Evolutionary conservation across 306 rosid genomes (phyloP).

Genomic region (Pyrus pyrifolia): DNA sequence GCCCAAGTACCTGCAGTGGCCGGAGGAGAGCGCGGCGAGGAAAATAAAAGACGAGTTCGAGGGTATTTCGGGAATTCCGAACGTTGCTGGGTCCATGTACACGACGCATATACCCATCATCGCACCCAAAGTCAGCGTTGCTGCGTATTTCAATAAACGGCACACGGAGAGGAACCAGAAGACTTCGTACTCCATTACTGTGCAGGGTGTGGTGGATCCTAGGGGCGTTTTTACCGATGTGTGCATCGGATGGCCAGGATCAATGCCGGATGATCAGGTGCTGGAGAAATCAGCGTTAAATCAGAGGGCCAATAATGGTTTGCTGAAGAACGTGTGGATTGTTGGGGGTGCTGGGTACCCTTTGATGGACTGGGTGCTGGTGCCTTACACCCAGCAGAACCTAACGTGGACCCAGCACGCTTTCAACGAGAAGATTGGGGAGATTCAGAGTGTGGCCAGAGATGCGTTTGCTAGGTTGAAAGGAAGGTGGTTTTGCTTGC

Average conservation of each 20-base stretch:
- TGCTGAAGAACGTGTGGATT: constrained; percentile 66
- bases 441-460: constrained; percentile 54
- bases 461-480: constrained; percentile 76
- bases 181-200: constrained; percentile 81
- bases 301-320: constrained; percentile 68
- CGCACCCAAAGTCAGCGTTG: constrained; percentile 85
- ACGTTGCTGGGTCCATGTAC: constrained; percentile 86
- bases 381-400: constrained; percentile 74
- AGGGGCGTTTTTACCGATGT: constrained; percentile 76
- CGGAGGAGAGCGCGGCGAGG: constrained; percentile 38
- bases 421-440: constrained; percentile 86
- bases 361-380: constrained; percentile 86
- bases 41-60: constrained; percentile 61
- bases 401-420: constrained; percentile 92
- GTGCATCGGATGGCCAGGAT: constrained; percentile 97
- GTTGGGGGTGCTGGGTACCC: constrained; percentile 74
- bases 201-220: constrained; percentile 84
- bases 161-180: constrained; percentile 90
- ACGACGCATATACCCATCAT: constrained; percentile 87
- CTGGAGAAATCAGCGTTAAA: constrained; percentile 61
- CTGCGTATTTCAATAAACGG: constrained; percentile 77
- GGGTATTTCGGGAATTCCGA: constrained; percentile 65
- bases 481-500: constrained; percentile 88
- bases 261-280: constrained; percentile 90
- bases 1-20: constrained; percentile 87